Conservation (phyloP, 2,329 filamentous ascomycete species). For the Colletotrichum coccodes region DNA sequence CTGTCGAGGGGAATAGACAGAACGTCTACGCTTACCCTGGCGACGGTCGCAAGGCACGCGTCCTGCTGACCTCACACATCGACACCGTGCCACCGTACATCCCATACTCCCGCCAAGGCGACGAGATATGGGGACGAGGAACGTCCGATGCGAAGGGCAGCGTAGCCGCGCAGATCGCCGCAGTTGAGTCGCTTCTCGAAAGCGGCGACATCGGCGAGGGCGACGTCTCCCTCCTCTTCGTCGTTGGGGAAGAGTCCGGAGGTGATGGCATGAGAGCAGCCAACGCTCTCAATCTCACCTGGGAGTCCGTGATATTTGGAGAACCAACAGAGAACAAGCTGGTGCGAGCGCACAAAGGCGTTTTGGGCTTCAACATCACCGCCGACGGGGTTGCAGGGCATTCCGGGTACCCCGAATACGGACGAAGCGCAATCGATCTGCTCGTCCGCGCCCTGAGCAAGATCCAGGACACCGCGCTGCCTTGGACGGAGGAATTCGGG, state of each 20-base stretch:
- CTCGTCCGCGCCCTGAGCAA: slow-evolving; percentile 76
- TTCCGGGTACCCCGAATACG: slow-evolving; percentile 91
- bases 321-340: slow-evolving; percentile 93
- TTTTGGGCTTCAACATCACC: slow-evolving; percentile 71
- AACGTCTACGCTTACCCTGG: slow-evolving; percentile 80
- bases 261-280: slow-evolving; percentile 80
- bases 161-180: slow-evolving; percentile 79
- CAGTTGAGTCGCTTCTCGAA: slow-evolving; percentile 65
- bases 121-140: slow-evolving; percentile 75
- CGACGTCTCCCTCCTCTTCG: slow-evolving; percentile 70
- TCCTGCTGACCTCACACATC: slow-evolving; percentile 82
- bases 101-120: slow-evolving; percentile 69
- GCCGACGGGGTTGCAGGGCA: slow-evolving; percentile 83
- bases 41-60: slow-evolving; percentile 58
- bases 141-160: slow-evolving; percentile 77
- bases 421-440: slow-evolving; percentile 84
- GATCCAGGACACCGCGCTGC: slow-evolving; percentile 76
- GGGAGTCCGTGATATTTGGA: slow-evolving; percentile 84
- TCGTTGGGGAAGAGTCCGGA: slow-evolving; percentile 84
- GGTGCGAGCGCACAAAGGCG: slow-evolving; percentile 92
- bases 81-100: slow-evolving; percentile 81
- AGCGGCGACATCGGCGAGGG: slow-evolving; percentile 50
- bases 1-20: slow-evolving; percentile 59
- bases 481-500: slow-evolving; percentile 81
- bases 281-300: slow-evolving; percentile 46